Conservation (phyloP, 148 eudicot species). For the Rheum nobile region DNA sequence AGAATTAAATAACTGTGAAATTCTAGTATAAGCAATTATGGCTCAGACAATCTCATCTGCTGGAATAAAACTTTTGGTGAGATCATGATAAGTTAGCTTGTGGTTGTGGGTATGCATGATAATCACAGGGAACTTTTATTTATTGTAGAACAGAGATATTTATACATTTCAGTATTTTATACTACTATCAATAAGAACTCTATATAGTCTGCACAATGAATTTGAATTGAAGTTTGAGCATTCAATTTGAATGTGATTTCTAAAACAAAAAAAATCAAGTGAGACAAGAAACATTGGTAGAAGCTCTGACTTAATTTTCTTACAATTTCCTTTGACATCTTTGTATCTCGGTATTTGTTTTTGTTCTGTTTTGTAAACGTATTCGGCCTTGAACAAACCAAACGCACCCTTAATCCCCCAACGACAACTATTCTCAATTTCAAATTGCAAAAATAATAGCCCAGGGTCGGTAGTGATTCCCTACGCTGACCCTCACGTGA, state of each 20-base stretch:
- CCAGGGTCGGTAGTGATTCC: background rate
- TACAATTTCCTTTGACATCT: background rate
- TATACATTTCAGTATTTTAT: background rate
- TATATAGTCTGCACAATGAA: background rate
- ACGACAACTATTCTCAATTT: slow-evolving; percentile 1
- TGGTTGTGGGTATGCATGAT: background rate
- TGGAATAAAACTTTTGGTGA: background rate
- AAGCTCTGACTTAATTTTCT: background rate
- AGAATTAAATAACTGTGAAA: too few species aligned
- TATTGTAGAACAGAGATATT: background rate
- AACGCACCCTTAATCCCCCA: background rate
- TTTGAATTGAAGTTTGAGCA: background rate
- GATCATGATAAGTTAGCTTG: background rate
- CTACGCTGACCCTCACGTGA: slow-evolving; percentile 5
- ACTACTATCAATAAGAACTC: background rate
- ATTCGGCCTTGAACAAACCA: background rate
- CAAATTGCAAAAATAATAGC: background rate
- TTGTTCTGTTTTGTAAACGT: background rate
- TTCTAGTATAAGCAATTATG: background rate
- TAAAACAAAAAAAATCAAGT: background rate
- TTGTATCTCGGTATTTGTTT: background rate
- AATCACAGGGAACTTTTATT: background rate
- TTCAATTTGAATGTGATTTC: background rate
- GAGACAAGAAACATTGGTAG: background rate
- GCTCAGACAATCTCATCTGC: background rate